Conservation (phyloP, 495 filamentous ascomycete genomes). For the Hypoxylon cercidicola region DNA sequence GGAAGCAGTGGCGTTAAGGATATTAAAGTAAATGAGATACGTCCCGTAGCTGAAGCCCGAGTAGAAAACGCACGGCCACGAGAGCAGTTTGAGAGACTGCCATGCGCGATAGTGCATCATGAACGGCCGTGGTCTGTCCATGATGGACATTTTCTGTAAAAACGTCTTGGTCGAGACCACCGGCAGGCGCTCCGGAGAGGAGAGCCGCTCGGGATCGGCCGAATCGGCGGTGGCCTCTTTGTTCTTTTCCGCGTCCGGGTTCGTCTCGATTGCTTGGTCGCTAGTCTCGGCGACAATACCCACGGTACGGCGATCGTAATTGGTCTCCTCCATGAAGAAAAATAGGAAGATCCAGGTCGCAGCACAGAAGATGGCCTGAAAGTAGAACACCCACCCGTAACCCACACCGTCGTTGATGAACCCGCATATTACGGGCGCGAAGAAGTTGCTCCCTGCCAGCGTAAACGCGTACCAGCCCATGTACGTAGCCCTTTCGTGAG, state of each 20-base stretch:
- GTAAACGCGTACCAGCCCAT: slow-evolving; percentile 73
- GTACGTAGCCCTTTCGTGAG: slow-evolving; percentile 71
- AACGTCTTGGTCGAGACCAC: slow-evolving; percentile 56
- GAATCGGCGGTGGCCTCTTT: slow-evolving; percentile 18
- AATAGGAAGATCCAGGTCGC: slow-evolving; percentile 67
- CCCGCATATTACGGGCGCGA: slow-evolving; percentile 72
- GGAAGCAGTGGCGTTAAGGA: slow-evolving; percentile 72
- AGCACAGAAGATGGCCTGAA: slow-evolving; percentile 69
- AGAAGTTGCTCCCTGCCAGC: slow-evolving; percentile 71
- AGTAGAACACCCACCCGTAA: slow-evolving; percentile 73
- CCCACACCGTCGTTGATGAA: slow-evolving; percentile 74
- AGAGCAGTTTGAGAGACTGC: slow-evolving; percentile 54
- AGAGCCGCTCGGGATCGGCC: slow-evolving; percentile 40
- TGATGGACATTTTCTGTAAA: slow-evolving; percentile 63
- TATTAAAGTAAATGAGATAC: slow-evolving; percentile 73
- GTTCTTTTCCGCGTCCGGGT: slow-evolving; percentile 32
- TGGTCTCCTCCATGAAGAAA: slow-evolving; percentile 78
- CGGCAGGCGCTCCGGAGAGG: slow-evolving; percentile 44
- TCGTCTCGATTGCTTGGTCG: slow-evolving; percentile 20
- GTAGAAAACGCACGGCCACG: slow-evolving; percentile 73
- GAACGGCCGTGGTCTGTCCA: slow-evolving; percentile 62
- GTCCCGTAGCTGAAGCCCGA: slow-evolving; percentile 74
- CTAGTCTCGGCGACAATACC: slow-evolving; percentile 37
- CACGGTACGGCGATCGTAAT: slow-evolving; percentile 60
- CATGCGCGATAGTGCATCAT: slow-evolving; percentile 57